Evolutionary conservation across 2,329 filamentous ascomycete species (phyloP), one percentile per base, ranked within the genome.

Genomic region (Fusarium tjaetaba): DNA sequence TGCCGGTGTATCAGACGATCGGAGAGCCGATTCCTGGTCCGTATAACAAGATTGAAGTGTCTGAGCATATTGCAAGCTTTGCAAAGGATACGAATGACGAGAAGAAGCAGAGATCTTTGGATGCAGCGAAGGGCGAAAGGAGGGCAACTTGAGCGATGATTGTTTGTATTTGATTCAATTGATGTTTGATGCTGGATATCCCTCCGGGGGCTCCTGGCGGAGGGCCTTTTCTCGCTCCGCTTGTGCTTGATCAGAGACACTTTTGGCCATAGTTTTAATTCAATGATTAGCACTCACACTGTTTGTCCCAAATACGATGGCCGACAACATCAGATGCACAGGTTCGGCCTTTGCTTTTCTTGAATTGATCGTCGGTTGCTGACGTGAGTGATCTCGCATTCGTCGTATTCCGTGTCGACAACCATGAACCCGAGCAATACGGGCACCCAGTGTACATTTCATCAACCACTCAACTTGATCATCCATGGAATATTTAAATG

Each of bases 1-100:
- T 91, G 57, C 89, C 94, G 1, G 86, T 94, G 15, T 91, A 90
- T 79, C 87, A 89, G 65, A 84, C 83, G 0, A 84, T 93, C 64
- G 94, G 92, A 0, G 85, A 90, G 55, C 92, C 93, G 0, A 80
- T 94, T 28, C 83, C 90, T 0, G 87, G 86, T 6, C 81, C 85
- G 16, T 86, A 90, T 65, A 94, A 94, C 77, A 82, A 84, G 70
- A 85, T 91, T 2, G 78, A 86, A 7, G 82, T 93, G 8, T 93
- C 93, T 7, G 85, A 82, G 60, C 91, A 95, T 82, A 81, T 96
- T 58, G 72, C 72, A 1, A 81, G 83, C 3, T 86, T 81, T 65
- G 70, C 83, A 16, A 68, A 65, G 36, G 83, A 82, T 2, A 80
- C 78, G 28, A 87, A 86, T 68, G 68, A 60, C 42, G 78, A 70